Conservation (phyloP, 768 basidiomycete species). For the Russula virescens region DNA sequence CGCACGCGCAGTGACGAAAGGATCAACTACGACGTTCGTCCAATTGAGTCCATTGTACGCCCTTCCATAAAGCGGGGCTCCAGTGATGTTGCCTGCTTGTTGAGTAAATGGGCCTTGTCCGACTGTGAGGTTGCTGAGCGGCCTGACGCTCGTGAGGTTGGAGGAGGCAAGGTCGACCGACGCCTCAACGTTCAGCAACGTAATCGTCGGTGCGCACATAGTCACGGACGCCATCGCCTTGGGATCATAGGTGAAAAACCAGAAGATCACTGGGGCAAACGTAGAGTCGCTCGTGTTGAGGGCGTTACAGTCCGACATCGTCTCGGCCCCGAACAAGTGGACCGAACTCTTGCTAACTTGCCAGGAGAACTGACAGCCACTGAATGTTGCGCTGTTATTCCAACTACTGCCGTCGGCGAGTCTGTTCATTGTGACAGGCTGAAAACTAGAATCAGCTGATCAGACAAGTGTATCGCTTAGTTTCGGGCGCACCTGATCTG, state of each 20-base stretch:
- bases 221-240: constrained; percentile 24
- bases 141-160: constrained; percentile 39
- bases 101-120: too few relatives aligned
- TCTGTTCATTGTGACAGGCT: too few relatives aligned
- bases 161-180: constrained; percentile 38
- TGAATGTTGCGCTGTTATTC: too few relatives aligned
- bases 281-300: constrained; percentile 25
- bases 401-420: too few relatives aligned
- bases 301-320: too few relatives aligned
- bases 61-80: constrained; percentile 7
- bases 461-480: too few relatives aligned
- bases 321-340: too few relatives aligned
- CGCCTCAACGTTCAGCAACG: constrained; percentile 42
- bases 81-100: constrained; percentile 38
- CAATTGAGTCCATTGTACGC: constrained; percentile 54
- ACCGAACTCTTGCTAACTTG: too few relatives aligned
- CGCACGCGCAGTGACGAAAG: constrained; percentile 36
- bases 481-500: too few relatives aligned
- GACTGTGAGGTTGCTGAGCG: constrained; percentile 35
- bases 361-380: too few relatives aligned
- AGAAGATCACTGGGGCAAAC: constrained; percentile 49
- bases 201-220: constrained; percentile 39
- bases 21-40: constrained; percentile 33
- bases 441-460: too few relatives aligned
- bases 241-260: constrained; percentile 44